Evolutionary conservation across 305 asterid species (phyloP), one percentile per base, ranked within the genome.

Genomic region (Striga hermonthica): DNA sequence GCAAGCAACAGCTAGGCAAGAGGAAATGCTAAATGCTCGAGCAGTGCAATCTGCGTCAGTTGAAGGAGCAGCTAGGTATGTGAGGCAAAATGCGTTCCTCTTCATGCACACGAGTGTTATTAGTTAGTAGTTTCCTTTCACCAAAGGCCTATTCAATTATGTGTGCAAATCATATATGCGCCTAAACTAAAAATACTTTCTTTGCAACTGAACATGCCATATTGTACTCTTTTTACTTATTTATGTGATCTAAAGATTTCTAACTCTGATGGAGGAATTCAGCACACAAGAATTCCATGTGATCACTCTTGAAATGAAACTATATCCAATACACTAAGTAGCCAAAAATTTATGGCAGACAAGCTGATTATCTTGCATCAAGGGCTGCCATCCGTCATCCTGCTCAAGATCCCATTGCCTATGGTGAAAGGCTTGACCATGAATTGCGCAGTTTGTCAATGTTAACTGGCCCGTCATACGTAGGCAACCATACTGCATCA

Each of bases 291-390:
- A 72, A 66, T 55, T 66, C 75, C 82, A 78, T 66, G 65, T 72
- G 76, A 72, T 66, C 69, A 75, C 84, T 76, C 81, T 77, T 73
- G 70, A 68, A 65, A 71, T 75, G 72, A 75, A 69, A 71, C 75
- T 65, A 70, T 72, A 74, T 82, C 75, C 73, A 77, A 70, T 77
- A 80, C 81, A 81, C 95, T 93, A 82, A 90, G 87, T 77, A 75
- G 87, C 80, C 76, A 75, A 76, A 75, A 60, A 81, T 86, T 91
- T 90, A 81, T 94, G 93, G 95, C 98, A 94, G 99, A 94, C 95
- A 91, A 80, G 78, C 86, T 75, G 98, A 94, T 77, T 90, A 83
- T 73, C 95, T 86, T 71, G 83, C 95, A 72, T 76, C 96, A 67
- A 84, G 99, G 81, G 77, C 86, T 62, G 72, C 79, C 60, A 80